phyloP scores from a whole-genome alignment of 306 rosid genomes.

The Lathyrus oleraceus region DNA sequence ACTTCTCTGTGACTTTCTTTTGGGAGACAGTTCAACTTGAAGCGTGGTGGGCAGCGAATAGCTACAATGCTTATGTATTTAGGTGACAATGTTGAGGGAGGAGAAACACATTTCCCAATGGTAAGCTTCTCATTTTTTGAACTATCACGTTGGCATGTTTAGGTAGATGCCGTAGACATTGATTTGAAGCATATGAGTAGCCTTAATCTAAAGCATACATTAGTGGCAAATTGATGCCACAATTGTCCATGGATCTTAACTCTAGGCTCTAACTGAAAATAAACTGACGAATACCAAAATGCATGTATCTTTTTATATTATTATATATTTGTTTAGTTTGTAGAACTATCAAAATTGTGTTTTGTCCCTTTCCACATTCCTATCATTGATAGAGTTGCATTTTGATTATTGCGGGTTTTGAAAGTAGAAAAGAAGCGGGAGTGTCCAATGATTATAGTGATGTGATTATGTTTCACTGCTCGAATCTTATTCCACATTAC shows the following conservation, averaged over 20 bases:
- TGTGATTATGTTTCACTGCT: constrained; percentile 11
- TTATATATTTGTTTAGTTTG: constrained; percentile 1
- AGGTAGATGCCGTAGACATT: constrained; percentile 27
- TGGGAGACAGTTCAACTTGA: constrained; percentile 77
- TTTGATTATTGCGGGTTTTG: neutral
- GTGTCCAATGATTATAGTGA: neutral
- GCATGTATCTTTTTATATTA: constrained; percentile 2
- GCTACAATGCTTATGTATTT: constrained; percentile 94
- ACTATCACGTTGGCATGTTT: constrained; percentile 27
- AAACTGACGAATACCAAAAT: constrained; percentile 20
- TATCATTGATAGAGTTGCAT: constrained; percentile 16
- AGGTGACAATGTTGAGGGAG: constrained; percentile 91
- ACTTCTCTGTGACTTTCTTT: constrained; percentile 16
- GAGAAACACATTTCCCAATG: constrained; percentile 94
- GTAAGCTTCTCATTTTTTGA: constrained; percentile 50
- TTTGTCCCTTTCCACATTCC: constrained; percentile 21
- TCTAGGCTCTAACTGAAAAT: constrained; percentile 5
- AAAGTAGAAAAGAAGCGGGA: constrained; percentile 13
- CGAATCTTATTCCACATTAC: neutral
- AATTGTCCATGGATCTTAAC: constrained; percentile 10
- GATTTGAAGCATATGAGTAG: constrained; percentile 23
- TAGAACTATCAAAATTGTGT: constrained; percentile 16
- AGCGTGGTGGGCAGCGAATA: constrained; percentile 97
- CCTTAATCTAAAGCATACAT: constrained; percentile 8
- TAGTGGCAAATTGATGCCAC: constrained; percentile 23